A percentile compares a stretch with the other conserved stretches of the same genome.
Conservation (phyloP, 179 eudicot species). For the Monotropa hypopitys region DNA sequence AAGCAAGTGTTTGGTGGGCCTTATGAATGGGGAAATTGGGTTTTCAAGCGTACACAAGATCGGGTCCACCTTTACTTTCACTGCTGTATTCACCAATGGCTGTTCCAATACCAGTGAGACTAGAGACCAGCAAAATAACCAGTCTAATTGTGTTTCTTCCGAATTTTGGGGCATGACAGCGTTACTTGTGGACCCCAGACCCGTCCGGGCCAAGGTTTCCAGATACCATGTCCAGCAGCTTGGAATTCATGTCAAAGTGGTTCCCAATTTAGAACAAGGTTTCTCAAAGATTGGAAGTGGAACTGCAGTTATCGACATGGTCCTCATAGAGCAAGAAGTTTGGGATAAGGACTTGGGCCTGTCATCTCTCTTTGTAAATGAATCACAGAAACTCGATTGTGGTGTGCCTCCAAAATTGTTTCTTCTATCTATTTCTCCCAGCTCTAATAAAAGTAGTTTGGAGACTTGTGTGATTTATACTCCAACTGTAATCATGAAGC, state of each 20-base stretch:
- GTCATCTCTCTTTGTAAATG: slow-evolving; percentile 20
- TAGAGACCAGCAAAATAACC: neutral
- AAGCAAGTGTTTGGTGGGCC: slow-evolving; percentile 71
- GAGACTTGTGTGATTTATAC: slow-evolving; percentile 19
- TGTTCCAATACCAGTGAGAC: slow-evolving; percentile 21
- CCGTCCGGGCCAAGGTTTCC: slow-evolving; percentile 63
- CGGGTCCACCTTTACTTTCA: slow-evolving; percentile 77
- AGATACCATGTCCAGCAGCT: slow-evolving; percentile 65
- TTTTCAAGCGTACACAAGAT: slow-evolving; percentile 32
- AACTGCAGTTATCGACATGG: slow-evolving; percentile 27
- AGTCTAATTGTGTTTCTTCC: slow-evolving; percentile 24
- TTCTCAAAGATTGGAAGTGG: slow-evolving; percentile 21
- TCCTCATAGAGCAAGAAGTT: slow-evolving; percentile 58
- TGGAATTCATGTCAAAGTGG: slow-evolving; percentile 53
- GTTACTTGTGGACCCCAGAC: slow-evolving; percentile 51
- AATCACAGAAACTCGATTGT: slow-evolving; percentile 16
- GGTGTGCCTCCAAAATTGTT: slow-evolving; percentile 41
- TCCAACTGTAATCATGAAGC: slow-evolving; percentile 52
- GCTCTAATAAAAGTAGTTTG: slow-evolving; percentile 18
- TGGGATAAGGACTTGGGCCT: slow-evolving; percentile 43
- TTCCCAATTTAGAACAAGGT: slow-evolving; percentile 37
- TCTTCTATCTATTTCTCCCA: slow-evolving; percentile 41
- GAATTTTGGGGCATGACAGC: slow-evolving; percentile 63
- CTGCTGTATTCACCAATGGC: slow-evolving; percentile 37
- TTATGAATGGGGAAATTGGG: slow-evolving; percentile 79